These are phyloP conservation scores for Dalechampia spathulata DNA, from an alignment of 441 rosid genomes.

Conservation along the genomic window DNA sequence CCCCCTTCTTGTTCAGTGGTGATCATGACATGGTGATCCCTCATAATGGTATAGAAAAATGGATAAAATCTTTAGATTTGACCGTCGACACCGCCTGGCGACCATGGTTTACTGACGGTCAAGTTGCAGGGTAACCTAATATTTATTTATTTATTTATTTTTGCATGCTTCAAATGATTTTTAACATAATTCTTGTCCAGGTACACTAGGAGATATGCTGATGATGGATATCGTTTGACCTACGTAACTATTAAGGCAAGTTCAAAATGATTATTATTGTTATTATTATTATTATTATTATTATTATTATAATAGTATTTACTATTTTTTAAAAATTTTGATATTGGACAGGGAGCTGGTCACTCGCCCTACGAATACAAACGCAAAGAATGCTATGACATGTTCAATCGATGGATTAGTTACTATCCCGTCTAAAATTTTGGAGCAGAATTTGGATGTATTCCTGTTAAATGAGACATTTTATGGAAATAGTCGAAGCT, in stretches of 20 bases:
- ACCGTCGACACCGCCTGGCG: conserved; percentile 21
- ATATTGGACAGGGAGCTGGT: conserved; percentile 29
- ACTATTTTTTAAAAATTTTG: neutral
- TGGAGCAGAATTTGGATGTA: neutral
- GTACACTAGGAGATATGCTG: conserved; percentile 23
- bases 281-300: neutral
- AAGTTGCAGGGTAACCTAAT: conserved; percentile 30
- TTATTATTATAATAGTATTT: neutral
- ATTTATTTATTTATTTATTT: neutral
- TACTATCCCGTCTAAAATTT: conserved; percentile 22
- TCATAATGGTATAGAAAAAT: conserved; percentile 16
- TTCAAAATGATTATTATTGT: neutral
- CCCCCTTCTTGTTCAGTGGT: conserved; percentile 13
- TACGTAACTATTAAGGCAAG: conserved; percentile 29
- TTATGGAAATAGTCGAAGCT: too few species aligned
- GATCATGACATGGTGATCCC: conserved; percentile 32
- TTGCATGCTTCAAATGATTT: neutral
- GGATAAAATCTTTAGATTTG: conserved; percentile 21
- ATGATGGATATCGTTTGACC: conserved; percentile 18
- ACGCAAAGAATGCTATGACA: conserved; percentile 19
- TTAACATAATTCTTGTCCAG: conserved; percentile 3
- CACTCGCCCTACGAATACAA: conserved; percentile 34
- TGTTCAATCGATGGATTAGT: conserved; percentile 30
- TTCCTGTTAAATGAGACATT: too few species aligned
- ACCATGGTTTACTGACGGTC: conserved; percentile 33